Evolutionary conservation across 805 yeast species (phyloP), one percentile per base, ranked within the genome.

Genomic region (Candida bentonensis): DNA sequence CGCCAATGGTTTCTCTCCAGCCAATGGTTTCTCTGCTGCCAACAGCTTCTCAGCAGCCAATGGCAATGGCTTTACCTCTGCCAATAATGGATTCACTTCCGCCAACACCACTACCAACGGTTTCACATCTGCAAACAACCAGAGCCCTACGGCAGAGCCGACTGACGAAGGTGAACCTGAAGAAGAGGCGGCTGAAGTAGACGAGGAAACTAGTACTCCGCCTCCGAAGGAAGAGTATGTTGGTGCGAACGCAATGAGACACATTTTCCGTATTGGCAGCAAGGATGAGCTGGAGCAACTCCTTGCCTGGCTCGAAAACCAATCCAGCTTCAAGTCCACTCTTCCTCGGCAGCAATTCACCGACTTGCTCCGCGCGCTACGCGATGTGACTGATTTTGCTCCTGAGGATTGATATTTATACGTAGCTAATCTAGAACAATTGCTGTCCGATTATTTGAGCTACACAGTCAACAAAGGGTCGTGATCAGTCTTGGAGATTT

Each of bases 401-500:
- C 36, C 43, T 4, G 39, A 22, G 15, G 21, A 28, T 9, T 30
- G 22, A 36, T 13, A 40, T 21, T 28, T 34, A 23, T 7, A 25
- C 22, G 20, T 21, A 15, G 3, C 9, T 3, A n/a, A 7, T 17
- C 4, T 5, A 15, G 4, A 5, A 17, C 15, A 23, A 26, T 9
- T n/a, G 41, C 11, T 9, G 9, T 13, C 13, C 17, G 9, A 23
- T 21, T 42, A 5, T 4, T 15, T 23, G 15, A 33, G 28, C 50
- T 52, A 65, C 15, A 60, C 59, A 33, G 62, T 61, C 44, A 51
- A 57, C 42, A 72, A 62, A 9, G 95, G 95, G 55, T 85, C 95
- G 39, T 53, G 58, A 57, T 86, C 95, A 1, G 63, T 58, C 42
- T 61, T 51, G 53, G 87, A 73, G 34, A 82, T 66, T 1, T 50